Conservation (phyloP, 108 stramenopile species). For the Parietichytrium sp. region DNA sequence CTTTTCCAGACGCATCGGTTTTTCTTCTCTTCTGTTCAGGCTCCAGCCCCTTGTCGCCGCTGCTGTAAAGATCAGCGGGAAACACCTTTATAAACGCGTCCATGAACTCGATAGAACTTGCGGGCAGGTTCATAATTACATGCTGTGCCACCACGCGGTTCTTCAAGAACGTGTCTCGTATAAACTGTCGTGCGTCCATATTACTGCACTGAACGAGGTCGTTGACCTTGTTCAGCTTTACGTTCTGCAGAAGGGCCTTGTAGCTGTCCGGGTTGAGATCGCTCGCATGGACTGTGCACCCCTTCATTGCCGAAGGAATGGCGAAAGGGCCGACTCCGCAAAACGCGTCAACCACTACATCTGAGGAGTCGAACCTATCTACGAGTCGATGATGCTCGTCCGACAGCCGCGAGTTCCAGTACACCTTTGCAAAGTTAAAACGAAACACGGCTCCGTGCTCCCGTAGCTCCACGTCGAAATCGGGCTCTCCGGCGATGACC, state of each 20-base stretch:
- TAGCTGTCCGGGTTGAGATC: slow-evolving; percentile 87
- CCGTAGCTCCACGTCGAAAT: slow-evolving; percentile 71
- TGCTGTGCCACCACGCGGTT: slow-evolving; percentile 68
- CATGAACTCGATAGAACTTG: slow-evolving; percentile 82
- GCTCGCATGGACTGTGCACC: slow-evolving; percentile 71
- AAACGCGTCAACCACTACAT: slow-evolving; percentile 84
- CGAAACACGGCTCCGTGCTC: slow-evolving; percentile 82
- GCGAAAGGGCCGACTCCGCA: slow-evolving; percentile 97
- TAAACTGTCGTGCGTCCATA: slow-evolving; percentile 80
- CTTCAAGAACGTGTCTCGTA: slow-evolving; percentile 61
- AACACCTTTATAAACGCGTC: slow-evolving; percentile 79
- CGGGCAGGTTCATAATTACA: slow-evolving; percentile 94
- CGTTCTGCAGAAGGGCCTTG: slow-evolving; percentile 74
- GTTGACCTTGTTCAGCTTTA: slow-evolving; percentile 73
- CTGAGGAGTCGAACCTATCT: slow-evolving; percentile 59
- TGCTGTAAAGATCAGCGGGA: neutral
- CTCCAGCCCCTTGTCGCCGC: neutral
- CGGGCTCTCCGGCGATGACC: slow-evolving; percentile 76
- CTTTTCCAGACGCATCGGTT: neutral
- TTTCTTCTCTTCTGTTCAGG: neutral
- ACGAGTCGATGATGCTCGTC: slow-evolving; percentile 84
- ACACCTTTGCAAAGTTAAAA: slow-evolving; percentile 89
- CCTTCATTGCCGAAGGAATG: slow-evolving; percentile 71
- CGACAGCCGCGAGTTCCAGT: slow-evolving; percentile 91
- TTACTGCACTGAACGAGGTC: slow-evolving; percentile 66